Evolutionary conservation across 257 asterid species (phyloP).

Genomic region (Hygrophila difformis): DNA sequence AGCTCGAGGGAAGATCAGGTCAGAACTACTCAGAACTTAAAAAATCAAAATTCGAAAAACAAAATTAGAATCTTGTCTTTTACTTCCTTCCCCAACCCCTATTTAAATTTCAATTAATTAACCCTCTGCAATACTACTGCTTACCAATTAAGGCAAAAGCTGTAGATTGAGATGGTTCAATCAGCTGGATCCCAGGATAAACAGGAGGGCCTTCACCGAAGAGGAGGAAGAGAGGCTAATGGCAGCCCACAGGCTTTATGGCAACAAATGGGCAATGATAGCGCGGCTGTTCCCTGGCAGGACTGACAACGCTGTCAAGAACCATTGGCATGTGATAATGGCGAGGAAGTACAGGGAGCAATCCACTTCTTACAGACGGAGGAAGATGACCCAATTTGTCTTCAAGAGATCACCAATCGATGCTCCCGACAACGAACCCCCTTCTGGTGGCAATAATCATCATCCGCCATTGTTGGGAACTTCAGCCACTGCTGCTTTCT

Average conservation of each 20-base stretch:
- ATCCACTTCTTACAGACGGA: conserved; percentile 52
- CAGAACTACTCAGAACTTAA: neutral
- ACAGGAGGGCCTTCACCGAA: conserved; percentile 59
- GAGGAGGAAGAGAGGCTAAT: conserved; percentile 68
- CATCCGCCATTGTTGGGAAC: conserved; percentile 14
- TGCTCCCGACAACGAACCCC: conserved; percentile 13
- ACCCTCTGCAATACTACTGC: neutral
- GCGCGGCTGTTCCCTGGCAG: conserved; percentile 72
- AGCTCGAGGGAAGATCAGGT: conserved; percentile 71
- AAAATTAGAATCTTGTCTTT: too few relatives aligned
- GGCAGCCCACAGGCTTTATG: conserved; percentile 67
- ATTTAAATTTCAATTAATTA: too few relatives aligned
- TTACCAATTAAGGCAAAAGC: conserved; percentile 42
- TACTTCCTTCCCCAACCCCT: too few relatives aligned
- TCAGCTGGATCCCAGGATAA: conserved; percentile 67
- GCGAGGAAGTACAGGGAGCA: conserved; percentile 69
- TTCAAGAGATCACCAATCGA: conserved; percentile 19
- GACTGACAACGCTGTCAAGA: conserved; percentile 75
- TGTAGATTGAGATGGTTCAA: conserved; percentile 74
- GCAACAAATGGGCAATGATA: conserved; percentile 79
- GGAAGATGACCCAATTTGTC: conserved; percentile 53
- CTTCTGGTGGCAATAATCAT: conserved; percentile 2
- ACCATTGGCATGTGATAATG: conserved; percentile 79
- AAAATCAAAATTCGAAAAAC: too few relatives aligned
- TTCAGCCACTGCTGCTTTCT: conserved; percentile 18